Percentiles rank a stretch among this genome's conserved stretches.
Evolutionary conservation across 1,284 basidiomycete species (phyloP).

Genomic region (Taiwanofungus camphoratus): DNA sequence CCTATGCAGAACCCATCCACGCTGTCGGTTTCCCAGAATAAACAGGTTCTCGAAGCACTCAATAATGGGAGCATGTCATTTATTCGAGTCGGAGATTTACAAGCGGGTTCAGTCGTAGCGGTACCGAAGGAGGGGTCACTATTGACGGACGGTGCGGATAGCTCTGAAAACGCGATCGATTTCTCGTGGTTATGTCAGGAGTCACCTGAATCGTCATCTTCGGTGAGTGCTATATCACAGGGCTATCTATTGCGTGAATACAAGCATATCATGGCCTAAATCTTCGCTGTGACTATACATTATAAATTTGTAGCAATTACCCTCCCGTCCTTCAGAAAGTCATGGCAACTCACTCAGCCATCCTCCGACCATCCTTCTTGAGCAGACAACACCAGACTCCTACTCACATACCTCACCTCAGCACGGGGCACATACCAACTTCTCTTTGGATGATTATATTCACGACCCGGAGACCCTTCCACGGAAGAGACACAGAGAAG

Average conservation of each 20-base stretch:
- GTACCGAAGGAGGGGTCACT: neutral
- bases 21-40: slow-evolving; percentile 48
- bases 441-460: no score
- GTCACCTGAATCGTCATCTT: neutral
- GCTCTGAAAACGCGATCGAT: neutral
- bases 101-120: neutral
- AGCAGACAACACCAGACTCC: no score
- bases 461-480: no score
- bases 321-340: no score
- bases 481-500: no score
- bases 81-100: slow-evolving; percentile 8
- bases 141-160: neutral
- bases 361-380: no score
- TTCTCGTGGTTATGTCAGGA: slow-evolving; percentile 9
- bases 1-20: slow-evolving; percentile 56
- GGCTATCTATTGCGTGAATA: neutral
- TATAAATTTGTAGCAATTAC: no score
- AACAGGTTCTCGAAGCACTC: slow-evolving; percentile 42
- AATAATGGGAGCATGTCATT: slow-evolving; percentile 44
- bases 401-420: no score
- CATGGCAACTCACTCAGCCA: no score
- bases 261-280: no score
- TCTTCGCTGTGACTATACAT: no score
- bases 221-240: slow-evolving; percentile 4
- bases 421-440: no score